Evolutionary conservation across 169 alveolate species (phyloP).

Genomic region (Cystoisospora suis): DNA sequence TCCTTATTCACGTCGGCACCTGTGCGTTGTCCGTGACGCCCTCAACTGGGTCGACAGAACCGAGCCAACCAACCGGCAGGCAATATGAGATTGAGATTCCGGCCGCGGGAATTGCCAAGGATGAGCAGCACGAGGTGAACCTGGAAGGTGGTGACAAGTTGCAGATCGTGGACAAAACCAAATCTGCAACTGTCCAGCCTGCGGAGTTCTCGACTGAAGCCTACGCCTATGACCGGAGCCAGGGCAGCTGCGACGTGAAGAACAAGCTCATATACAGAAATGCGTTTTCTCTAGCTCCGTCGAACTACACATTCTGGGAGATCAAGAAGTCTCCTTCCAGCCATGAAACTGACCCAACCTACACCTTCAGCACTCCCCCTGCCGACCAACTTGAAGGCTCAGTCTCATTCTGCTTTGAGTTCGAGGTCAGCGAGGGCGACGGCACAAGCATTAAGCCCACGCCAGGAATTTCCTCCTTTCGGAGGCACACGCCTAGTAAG

Average conservation of each 20-base stretch:
- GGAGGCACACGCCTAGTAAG: not conserved
- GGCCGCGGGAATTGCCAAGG: not conserved
- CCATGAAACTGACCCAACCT: not conserved
- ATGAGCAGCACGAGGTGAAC: conserved; percentile 29
- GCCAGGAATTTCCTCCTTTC: not conserved
- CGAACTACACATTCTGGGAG: not conserved
- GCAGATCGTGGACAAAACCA: not conserved
- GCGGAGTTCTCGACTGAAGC: not conserved
- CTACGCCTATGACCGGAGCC: not conserved
- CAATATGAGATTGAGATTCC: not conserved
- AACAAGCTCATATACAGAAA: not conserved
- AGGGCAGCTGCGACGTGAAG: not conserved
- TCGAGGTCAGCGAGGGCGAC: not conserved
- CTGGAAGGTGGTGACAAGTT: not conserved
- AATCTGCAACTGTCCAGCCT: not conserved
- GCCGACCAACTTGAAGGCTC: not conserved
- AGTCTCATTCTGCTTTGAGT: not conserved
- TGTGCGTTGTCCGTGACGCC: not conserved
- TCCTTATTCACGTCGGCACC: not conserved
- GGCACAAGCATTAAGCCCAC: not conserved
- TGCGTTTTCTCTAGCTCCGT: not conserved
- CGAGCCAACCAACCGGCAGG: not conserved
- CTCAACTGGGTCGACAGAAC: not conserved
- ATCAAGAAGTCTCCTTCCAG: not conserved
- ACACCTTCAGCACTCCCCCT: not conserved